A percentile compares a stretch with the other conserved stretches of the same genome.
Conservation (phyloP, 306 rosid genomes). For the Gleditsia sinensis region DNA sequence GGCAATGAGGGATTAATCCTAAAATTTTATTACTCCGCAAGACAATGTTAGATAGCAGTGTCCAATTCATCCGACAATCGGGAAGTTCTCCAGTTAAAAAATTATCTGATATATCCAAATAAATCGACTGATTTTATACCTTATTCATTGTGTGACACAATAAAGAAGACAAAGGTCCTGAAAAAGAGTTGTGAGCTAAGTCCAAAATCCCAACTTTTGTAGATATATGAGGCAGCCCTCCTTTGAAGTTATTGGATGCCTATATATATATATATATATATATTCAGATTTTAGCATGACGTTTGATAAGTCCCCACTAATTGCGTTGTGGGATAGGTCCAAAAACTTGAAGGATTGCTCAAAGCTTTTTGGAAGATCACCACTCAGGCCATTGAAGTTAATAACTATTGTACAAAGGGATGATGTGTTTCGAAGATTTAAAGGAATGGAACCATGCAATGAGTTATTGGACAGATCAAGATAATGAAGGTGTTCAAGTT, state of each 20-base stretch:
- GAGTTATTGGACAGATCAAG: not conserved
- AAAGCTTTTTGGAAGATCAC: too few species aligned
- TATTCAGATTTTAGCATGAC: slow-evolving; percentile 1
- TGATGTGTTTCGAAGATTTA: slow-evolving; percentile 1
- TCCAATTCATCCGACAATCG: slow-evolving; percentile 36
- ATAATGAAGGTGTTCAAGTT: not conserved
- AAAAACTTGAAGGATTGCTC: not conserved
- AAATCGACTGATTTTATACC: slow-evolving; percentile 6
- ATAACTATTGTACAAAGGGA: not conserved
- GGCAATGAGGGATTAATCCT: slow-evolving; percentile 32
- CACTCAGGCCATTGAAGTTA: not conserved
- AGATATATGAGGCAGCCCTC: slow-evolving; percentile 36
- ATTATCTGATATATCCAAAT: slow-evolving; percentile 27
- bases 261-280: too few species aligned
- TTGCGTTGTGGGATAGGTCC: slow-evolving; percentile 30
- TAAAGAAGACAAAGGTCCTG: slow-evolving; percentile 37
- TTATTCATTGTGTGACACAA: slow-evolving; percentile 21
- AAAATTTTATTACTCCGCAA: slow-evolving; percentile 22
- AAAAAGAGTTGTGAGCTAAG: slow-evolving; percentile 29
- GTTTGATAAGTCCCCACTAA: slow-evolving; percentile 39
- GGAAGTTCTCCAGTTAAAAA: slow-evolving; percentile 17
- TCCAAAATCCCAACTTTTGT: slow-evolving; percentile 24
- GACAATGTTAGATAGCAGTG: slow-evolving; percentile 12
- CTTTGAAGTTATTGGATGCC: slow-evolving; percentile 29
- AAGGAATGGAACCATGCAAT: slow-evolving; percentile 27